Conservation (phyloP, 1,284 basidiomycete genomes). For the Trichosporon coremiiforme region DNA sequence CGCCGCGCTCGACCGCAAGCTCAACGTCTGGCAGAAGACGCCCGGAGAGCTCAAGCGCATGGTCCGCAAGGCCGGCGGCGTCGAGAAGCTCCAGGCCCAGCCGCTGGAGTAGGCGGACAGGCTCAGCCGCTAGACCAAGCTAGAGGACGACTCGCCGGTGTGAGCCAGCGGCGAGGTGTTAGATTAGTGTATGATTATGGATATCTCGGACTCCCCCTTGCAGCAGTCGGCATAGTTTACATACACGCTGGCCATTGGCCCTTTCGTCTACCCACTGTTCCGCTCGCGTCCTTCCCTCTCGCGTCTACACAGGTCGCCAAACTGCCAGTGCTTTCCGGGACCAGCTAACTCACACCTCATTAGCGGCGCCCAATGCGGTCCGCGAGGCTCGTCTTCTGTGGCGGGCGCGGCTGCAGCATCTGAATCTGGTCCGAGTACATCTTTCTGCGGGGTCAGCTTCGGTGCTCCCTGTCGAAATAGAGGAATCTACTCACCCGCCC, state of each 20-base stretch:
- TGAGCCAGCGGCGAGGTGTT: background rate
- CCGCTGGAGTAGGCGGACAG: background rate
- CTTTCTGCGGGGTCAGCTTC: slow-evolving; percentile 63
- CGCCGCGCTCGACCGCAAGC: slow-evolving; percentile 77
- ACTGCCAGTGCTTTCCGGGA: too few species aligned
- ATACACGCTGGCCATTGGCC: slow-evolving; percentile 10
- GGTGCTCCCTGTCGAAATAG: too few species aligned
- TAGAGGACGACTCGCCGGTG: background rate
- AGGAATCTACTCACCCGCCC: slow-evolving; percentile 17
- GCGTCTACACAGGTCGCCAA: too few species aligned
- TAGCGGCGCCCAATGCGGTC: slow-evolving; percentile 19
- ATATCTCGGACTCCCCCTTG: background rate
- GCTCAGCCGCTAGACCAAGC: background rate
- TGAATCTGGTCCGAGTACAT: slow-evolving; percentile 68
- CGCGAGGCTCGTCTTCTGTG: slow-evolving; percentile 7
- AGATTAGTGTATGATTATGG: slow-evolving; percentile 18
- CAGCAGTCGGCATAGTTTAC: background rate
- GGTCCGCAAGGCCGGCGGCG: slow-evolving; percentile 48
- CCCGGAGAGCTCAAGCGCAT: slow-evolving; percentile 70
- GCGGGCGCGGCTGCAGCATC: background rate
- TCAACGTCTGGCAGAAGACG: slow-evolving; percentile 86
- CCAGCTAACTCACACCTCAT: background rate
- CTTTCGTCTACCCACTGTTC: background rate
- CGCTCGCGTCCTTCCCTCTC: too few species aligned
- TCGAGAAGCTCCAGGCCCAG: slow-evolving; percentile 29